A percentile compares a stretch with the other conserved stretches of the same genome.
Conservation (phyloP, 257 asterid genomes). For the Mentha longifolia region DNA sequence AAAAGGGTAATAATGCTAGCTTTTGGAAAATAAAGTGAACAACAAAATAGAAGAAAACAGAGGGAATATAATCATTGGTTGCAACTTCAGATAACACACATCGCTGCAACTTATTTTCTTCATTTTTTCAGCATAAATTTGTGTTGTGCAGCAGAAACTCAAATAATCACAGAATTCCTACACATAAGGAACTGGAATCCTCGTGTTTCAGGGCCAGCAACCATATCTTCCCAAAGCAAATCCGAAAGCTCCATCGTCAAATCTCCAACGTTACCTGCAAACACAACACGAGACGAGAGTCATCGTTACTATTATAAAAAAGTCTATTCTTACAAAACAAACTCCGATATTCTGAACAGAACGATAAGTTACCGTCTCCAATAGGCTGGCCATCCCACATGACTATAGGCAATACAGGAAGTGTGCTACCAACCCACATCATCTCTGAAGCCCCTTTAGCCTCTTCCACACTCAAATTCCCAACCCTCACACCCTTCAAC, state of each 20-base stretch:
- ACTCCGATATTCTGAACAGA: not conserved
- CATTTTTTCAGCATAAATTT: not conserved
- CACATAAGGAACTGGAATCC: conserved; percentile 63
- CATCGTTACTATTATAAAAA: not conserved
- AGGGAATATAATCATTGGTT: not conserved
- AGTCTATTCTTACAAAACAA: not conserved
- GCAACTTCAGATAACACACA: not conserved
- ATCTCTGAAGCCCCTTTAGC: conserved; percentile 67
- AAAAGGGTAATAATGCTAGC: too few species aligned
- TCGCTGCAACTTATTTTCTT: not conserved
- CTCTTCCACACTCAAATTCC: conserved; percentile 52
- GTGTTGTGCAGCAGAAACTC: not conserved
- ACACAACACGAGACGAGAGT: not conserved
- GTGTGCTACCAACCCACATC: conserved; percentile 97
- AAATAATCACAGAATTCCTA: conserved; percentile 15
- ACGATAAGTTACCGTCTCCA: conserved; percentile 69
- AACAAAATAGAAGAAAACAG: not conserved
- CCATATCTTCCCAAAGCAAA: conserved; percentile 94
- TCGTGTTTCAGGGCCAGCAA: conserved; percentile 70
- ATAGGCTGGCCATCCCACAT: conserved; percentile 78
- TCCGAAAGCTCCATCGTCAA: conserved; percentile 90
- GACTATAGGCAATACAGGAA: conserved; percentile 73
- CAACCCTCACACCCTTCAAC: conserved; percentile 56
- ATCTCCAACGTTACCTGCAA: conserved; percentile 77
- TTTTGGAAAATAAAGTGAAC: not conserved